A percentile compares a stretch with the other conserved stretches of the same genome.
Conservation (phyloP, 2,329 filamentous ascomycete genomes). For the Daldinia sp. region DNA sequence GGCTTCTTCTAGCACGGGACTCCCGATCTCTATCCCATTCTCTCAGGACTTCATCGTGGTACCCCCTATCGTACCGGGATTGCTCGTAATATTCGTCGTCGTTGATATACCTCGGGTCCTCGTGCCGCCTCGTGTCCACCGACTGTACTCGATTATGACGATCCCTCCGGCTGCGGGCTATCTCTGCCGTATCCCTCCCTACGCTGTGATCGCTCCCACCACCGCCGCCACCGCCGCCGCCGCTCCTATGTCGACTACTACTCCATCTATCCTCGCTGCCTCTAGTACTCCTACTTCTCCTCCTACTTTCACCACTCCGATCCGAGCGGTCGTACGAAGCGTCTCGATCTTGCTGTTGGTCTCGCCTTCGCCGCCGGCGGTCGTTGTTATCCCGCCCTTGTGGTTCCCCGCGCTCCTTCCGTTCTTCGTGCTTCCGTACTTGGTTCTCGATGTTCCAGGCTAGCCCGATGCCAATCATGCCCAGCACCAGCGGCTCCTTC, state of each 20-base stretch:
- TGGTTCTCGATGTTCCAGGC: constrained; percentile 54
- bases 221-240: neutral
- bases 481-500: constrained; percentile 45
- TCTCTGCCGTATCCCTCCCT: constrained; percentile 16
- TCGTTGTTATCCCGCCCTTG: constrained; percentile 32
- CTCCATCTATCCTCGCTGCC: neutral
- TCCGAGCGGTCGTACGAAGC: neutral
- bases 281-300: neutral
- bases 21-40: constrained; percentile 2
- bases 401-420: constrained; percentile 43
- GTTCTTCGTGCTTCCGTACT: constrained; percentile 47
- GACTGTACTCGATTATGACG: constrained; percentile 30
- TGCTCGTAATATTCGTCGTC: constrained; percentile 33
- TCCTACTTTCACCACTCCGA: neutral
- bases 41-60: constrained; percentile 3
- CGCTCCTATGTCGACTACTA: neutral
- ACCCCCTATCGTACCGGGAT: constrained; percentile 24
- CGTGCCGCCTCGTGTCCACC: constrained; percentile 8
- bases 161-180: constrained; percentile 13
- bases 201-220: constrained; percentile 19
- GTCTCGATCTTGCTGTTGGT: neutral
- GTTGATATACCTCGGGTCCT: constrained; percentile 27
- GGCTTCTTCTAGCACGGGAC: constrained; percentile 27
- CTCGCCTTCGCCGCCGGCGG: neutral
- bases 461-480: constrained; percentile 49